These are phyloP conservation scores for Canavalia ensiformis DNA, from an alignment of 306 rosid genomes.

Conservation along the genomic window DNA sequence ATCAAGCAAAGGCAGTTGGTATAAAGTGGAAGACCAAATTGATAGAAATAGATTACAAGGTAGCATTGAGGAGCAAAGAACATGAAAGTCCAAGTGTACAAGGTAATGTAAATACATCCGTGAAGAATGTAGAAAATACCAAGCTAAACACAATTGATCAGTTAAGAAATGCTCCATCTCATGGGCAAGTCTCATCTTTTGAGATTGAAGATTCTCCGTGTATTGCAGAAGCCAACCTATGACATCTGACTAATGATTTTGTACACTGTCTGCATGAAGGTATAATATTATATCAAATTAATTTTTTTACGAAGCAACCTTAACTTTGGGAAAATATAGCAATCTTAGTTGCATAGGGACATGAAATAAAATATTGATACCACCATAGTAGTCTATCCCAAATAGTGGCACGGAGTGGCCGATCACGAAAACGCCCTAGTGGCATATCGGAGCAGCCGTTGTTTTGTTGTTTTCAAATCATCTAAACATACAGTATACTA, in stretches of 20 bases:
- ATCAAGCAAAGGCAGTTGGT: constrained; percentile 81
- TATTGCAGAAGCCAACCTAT: constrained; percentile 56
- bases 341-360: neutral
- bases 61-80: constrained; percentile 39
- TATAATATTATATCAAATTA: constrained; percentile 12
- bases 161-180: constrained; percentile 44
- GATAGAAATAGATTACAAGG: constrained; percentile 53
- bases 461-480: no score
- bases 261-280: neutral
- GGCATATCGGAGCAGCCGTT: no score
- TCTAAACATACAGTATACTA: no score
- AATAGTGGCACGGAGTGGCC: no score
- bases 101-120: constrained; percentile 33
- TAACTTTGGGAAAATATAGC: constrained; percentile 8
- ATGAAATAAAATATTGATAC: neutral
- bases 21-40: constrained; percentile 62
- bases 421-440: no score
- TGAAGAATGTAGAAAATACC: constrained; percentile 29
- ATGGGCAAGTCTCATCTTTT: constrained; percentile 38
- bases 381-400: no score
- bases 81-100: constrained; percentile 34
- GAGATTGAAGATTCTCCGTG: constrained; percentile 57
- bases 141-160: constrained; percentile 47
- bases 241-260: constrained; percentile 37
- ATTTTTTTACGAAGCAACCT: neutral